Base-by-base conservation (phyloP, 805 yeast genomes). In the Pichia thaimueangensis region DNA sequence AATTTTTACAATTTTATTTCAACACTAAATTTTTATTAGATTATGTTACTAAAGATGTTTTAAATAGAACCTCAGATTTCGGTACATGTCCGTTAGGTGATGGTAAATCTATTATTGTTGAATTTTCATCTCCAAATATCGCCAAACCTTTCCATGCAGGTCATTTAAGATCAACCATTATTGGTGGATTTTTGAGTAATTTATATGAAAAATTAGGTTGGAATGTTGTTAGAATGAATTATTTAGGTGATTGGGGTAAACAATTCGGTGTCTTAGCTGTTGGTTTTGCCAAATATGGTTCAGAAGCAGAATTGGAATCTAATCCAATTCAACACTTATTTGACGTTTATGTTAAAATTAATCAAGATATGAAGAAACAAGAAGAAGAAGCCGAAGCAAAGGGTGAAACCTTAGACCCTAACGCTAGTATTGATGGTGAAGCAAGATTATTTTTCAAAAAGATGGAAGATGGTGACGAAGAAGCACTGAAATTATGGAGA, bases 111-210 rank as follows among this genome's bases (percentile, higher is more conserved):
- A 72, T 84, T 15, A 56, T 88, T 35, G 74, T 93, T 54, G 99
- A 93, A 65, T 93, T 93, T 58, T 86, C 96, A 2, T 89, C 97
- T 28, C 99, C 99, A 51, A 93, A 93, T 66, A 91, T 93, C 58
- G 99, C 99, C 51, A 93, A 93, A 68, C 99, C 99, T 11, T 93
- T 93, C 83, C 99, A 93, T 62, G 99, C 99, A 42, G 99, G 99
- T 47, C 99, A 93, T 65, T 77, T 93, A 65, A 82, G 99, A 67
- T 85, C 95, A 25, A 93, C 99, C 35, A 93, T 93, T 59, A 93
- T 93, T 61, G 99, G 99, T 55, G 97, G 97, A 13, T 93, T 88
- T 69, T 64, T 93, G 37, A 68, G 96, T 31, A 91, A 89, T 65
- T 71, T 93, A 62, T 86, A 93, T 61, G 96, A 88, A 67, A 80